Conservation (phyloP, 148 eudicot species). For the Spergularia bocconei region DNA sequence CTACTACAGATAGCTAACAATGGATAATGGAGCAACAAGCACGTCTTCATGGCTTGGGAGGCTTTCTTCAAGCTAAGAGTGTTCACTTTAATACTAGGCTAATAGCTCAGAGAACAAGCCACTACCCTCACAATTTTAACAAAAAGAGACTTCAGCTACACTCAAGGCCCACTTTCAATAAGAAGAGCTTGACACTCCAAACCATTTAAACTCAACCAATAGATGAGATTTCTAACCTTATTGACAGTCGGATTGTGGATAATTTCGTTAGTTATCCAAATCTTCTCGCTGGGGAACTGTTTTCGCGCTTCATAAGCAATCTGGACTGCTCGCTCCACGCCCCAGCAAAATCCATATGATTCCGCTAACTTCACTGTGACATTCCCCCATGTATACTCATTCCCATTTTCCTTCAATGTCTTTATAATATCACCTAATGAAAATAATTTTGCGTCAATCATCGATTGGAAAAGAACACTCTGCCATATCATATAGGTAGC, state of each 20-base stretch:
- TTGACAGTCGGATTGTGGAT: conserved; percentile 98
- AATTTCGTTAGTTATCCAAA: conserved; percentile 95
- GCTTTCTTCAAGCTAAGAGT: conserved; percentile 7
- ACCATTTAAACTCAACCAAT: not conserved
- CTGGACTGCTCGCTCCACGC: conserved; percentile 96
- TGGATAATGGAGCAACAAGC: not conserved
- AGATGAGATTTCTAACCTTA: conserved; percentile 41
- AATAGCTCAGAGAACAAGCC: not conserved
- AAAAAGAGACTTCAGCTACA: not conserved
- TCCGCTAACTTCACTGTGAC: conserved; percentile 93
- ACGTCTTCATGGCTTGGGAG: not conserved
- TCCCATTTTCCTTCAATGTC: conserved; percentile 86
- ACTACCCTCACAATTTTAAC: not conserved
- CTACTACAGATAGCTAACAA: not conserved
- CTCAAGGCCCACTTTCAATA: not conserved
- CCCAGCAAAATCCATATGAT: conserved; percentile 97
- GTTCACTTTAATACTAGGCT: not conserved
- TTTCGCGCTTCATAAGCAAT: conserved; percentile 93
- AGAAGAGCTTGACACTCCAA: not conserved
- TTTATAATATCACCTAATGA: conserved; percentile 84
- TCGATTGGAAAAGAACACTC: not conserved
- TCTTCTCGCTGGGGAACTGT: conserved; percentile 77
- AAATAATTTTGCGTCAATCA: conserved; percentile 7
- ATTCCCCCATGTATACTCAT: conserved; percentile 88
- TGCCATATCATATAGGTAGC: not conserved